phyloP scores from a whole-genome alignment of 805 yeast species.

The Blastobotrys attinorum region DNA sequence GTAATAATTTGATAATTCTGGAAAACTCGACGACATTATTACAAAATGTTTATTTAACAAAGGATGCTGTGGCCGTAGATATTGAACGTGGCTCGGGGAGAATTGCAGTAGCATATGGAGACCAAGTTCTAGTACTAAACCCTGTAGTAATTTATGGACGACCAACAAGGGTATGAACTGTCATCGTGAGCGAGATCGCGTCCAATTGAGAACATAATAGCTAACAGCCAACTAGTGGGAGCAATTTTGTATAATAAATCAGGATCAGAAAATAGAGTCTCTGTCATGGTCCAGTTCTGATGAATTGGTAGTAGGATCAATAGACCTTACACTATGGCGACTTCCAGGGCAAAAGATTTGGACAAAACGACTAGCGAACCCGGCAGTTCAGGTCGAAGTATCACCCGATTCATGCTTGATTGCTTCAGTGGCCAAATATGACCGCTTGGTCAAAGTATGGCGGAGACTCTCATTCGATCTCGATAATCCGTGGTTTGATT shows the following conservation, averaged over 20 bases:
- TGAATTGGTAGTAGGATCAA: slow-evolving; percentile 59
- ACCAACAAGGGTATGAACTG: slow-evolving; percentile 6
- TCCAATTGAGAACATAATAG: slow-evolving; percentile 1
- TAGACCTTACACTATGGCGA: slow-evolving; percentile 45
- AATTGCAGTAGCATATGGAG: slow-evolving; percentile 23
- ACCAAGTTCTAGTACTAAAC: slow-evolving; percentile 18
- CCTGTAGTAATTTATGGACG: slow-evolving; percentile 18
- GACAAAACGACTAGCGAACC: slow-evolving; percentile 49
- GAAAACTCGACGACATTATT: slow-evolving; percentile 45
- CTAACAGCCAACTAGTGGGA: slow-evolving; percentile 8
- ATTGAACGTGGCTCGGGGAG: slow-evolving; percentile 53
- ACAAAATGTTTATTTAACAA: slow-evolving; percentile 68
- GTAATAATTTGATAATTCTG: slow-evolving; percentile 70
- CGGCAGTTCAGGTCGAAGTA: slow-evolving; percentile 48
- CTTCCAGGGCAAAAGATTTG: slow-evolving; percentile 25
- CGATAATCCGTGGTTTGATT: slow-evolving; percentile 56
- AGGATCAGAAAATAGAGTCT: slow-evolving; percentile 32
- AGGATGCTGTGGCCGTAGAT: slow-evolving; percentile 60
- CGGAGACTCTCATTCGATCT: slow-evolving; percentile 60
- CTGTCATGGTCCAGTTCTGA: slow-evolving; percentile 47
- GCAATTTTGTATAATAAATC: not conserved
- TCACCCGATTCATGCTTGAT: slow-evolving; percentile 64
- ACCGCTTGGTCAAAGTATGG: slow-evolving; percentile 71
- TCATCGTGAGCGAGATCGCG: too few species aligned
- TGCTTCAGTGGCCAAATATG: slow-evolving; percentile 56